phyloP scores from a whole-genome alignment of 2,329 filamentous ascomycete species.

The Septoria linicola region DNA sequence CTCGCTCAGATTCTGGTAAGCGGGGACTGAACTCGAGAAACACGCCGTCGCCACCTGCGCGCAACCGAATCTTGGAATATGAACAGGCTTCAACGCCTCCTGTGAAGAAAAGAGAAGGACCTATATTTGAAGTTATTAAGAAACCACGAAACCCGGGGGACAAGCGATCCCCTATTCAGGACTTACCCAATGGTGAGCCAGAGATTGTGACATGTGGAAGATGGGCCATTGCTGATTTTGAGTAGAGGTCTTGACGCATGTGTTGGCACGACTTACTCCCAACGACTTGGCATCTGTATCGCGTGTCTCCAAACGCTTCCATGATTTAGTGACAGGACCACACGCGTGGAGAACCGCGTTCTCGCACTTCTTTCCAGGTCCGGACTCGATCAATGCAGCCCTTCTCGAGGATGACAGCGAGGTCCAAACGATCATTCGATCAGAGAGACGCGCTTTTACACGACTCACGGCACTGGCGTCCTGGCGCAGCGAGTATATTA shows the following conservation, averaged over 20 bases:
- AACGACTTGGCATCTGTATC: slow-evolving; percentile 79
- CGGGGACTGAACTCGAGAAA: slow-evolving; percentile 32
- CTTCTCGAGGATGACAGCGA: slow-evolving; percentile 48
- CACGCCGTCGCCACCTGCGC: slow-evolving; percentile 43
- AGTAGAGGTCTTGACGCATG: slow-evolving; percentile 85
- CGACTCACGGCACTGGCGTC: slow-evolving; percentile 81
- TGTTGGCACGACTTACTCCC: slow-evolving; percentile 84
- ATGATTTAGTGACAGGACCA: slow-evolving; percentile 80
- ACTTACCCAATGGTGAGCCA: slow-evolving; percentile 76
- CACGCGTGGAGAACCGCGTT: slow-evolving; percentile 95
- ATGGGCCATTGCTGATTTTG: slow-evolving; percentile 23
- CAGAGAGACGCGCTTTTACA: slow-evolving; percentile 76
- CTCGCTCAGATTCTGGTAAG: slow-evolving; percentile 12
- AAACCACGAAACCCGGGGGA: slow-evolving; percentile 46
- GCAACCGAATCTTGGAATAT: slow-evolving; percentile 56
- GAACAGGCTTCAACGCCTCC: slow-evolving; percentile 47
- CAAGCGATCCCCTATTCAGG: slow-evolving; percentile 51
- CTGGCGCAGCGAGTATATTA: slow-evolving; percentile 93
- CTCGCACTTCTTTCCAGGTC: slow-evolving; percentile 81
- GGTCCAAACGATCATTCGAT: slow-evolving; percentile 58
- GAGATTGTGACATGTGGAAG: not conserved
- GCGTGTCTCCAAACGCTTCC: slow-evolving; percentile 83
- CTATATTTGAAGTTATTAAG: slow-evolving; percentile 55
- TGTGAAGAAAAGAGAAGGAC: slow-evolving; percentile 45
- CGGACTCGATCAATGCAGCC: slow-evolving; percentile 54